Base-by-base conservation (phyloP, 2,329 filamentous ascomycete species). In the Didymella lethalis region DNA sequence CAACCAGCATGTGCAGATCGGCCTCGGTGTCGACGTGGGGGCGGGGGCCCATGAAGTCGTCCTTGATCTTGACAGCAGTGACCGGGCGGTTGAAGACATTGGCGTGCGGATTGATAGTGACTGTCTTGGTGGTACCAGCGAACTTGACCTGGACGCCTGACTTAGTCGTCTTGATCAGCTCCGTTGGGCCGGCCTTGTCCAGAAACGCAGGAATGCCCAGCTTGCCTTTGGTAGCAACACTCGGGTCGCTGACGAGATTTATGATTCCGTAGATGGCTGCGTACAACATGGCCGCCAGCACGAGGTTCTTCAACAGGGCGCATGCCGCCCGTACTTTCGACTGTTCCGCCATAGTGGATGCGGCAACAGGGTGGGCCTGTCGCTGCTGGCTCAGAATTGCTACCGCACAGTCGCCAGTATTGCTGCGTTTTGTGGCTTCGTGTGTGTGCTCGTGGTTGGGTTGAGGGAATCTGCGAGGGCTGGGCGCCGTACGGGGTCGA, bases 31-130 rank as follows among this genome's bases (percentile, higher is more conserved):
- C 82, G 43, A 83, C 77, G 62, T 84, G 76, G 4, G 83, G 83
- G 47, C 84, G 77, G 32, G 77, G 74, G 3, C 83, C 83, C 57
- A 84, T 68, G 64, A 80, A 86, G 65, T 83, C 82, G 68, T 85
- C 84, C 64, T 81, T 82, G 48, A 78, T 74, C 40, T 78, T 73
- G 50, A 84, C 82, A 26, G 82, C 78, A 61, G 79, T 83, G 58
- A 80, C 75, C 8, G 83, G 83, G 46, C 83, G 76, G 64, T 85
- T 83, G 72, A 83, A 84, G 73, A 83, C 82, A 73, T 84, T 84
- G 62, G 81, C 82, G 68, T 83, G 74, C 11, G 79, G 78, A 61
- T 83, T 83, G 69, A 83, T 82, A 54, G 79, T 82, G 61, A 80
- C 73, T 26, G 75, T 73, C 64, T 75, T 77, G 61, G 75, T 64